Percentiles rank a stretch among this genome's conserved stretches.
Evolutionary conservation across 2,329 filamentous ascomycete genomes (phyloP).

Genomic region (Hirsutella rhossiliensis): DNA sequence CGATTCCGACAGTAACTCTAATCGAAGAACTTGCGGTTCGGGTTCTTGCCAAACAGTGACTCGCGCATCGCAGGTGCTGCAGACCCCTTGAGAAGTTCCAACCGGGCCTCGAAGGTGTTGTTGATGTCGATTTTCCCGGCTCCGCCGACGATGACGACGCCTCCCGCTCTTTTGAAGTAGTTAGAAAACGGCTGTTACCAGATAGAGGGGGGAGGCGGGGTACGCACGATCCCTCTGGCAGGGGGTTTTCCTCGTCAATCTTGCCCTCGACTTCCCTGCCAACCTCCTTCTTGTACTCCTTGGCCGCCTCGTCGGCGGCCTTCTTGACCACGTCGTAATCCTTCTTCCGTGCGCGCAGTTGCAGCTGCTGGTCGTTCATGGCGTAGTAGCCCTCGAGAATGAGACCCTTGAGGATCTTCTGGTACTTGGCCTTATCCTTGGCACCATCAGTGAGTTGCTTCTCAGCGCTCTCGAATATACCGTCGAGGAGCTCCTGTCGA

Average conservation of each 20-base stretch:
- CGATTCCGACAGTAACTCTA: slow-evolving; percentile 31
- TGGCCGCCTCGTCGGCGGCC: slow-evolving; percentile 62
- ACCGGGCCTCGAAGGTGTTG: slow-evolving; percentile 91
- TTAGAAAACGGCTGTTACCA: slow-evolving; percentile 10
- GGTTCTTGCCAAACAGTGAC: slow-evolving; percentile 86
- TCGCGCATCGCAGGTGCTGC: slow-evolving; percentile 75
- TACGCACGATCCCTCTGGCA: slow-evolving; percentile 75
- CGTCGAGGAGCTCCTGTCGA: slow-evolving; percentile 82
- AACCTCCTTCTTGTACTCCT: slow-evolving; percentile 73
- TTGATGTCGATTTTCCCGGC: slow-evolving; percentile 94
- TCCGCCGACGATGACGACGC: slow-evolving; percentile 67
- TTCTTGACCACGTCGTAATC: slow-evolving; percentile 67
- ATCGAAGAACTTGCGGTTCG: slow-evolving; percentile 91
- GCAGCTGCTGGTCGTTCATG: slow-evolving; percentile 67
- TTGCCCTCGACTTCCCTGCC: slow-evolving; percentile 57
- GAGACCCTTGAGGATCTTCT: slow-evolving; percentile 63
- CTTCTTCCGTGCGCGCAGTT: slow-evolving; percentile 64
- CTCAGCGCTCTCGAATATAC: slow-evolving; percentile 72
- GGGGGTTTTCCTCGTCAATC: slow-evolving; percentile 66
- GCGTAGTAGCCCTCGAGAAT: slow-evolving; percentile 86
- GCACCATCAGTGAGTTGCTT: slow-evolving; percentile 54
- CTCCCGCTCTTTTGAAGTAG: slow-evolving; percentile 54
- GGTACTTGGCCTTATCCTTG: slow-evolving; percentile 64
- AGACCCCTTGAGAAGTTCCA: slow-evolving; percentile 73
- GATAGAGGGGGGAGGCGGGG: not conserved